Conservation (phyloP, 2,329 filamentous ascomycete species). For the Hymenoscyphus occultus region DNA sequence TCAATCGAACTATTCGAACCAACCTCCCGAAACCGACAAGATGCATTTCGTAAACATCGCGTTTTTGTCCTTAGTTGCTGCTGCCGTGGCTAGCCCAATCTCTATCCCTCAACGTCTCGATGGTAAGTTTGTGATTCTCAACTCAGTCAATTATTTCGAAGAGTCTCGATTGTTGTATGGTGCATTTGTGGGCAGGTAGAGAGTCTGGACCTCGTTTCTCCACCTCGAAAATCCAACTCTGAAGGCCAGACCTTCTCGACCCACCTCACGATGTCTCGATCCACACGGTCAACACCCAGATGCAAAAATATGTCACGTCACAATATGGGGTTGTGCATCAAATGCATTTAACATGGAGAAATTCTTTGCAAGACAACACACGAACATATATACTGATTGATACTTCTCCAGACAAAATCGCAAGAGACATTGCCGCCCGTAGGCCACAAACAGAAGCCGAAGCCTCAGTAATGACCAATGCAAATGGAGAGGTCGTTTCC, state of each 20-base stretch:
- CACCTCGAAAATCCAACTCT: not conserved
- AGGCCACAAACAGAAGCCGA: conserved; percentile 21
- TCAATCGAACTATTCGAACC: conserved; percentile 17
- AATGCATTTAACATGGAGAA: not conserved
- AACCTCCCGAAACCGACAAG: conserved; percentile 18
- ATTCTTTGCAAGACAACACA: not conserved
- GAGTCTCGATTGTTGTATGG: conserved; percentile 7
- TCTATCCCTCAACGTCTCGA: conserved; percentile 22
- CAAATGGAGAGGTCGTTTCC: conserved; percentile 26
- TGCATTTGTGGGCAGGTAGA: not conserved
- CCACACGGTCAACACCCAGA: conserved; percentile 7
- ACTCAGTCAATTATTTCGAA: not conserved
- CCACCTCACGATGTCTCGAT: conserved; percentile 1
- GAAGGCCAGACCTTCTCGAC: not conserved
- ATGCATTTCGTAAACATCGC: conserved; percentile 34
- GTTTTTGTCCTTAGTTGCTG: conserved; percentile 31
- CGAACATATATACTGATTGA: not conserved
- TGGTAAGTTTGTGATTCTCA: conserved; percentile 23
- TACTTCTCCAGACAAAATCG: not conserved
- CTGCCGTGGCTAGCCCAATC: conserved; percentile 30
- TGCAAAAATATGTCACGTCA: not conserved
- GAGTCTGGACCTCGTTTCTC: not conserved
- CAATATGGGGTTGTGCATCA: not conserved
- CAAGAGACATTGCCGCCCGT: not conserved
- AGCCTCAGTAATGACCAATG: conserved; percentile 28